phyloP scores from a whole-genome alignment of 352 stramenopile species.

The Peronospora belbahrii region DNA sequence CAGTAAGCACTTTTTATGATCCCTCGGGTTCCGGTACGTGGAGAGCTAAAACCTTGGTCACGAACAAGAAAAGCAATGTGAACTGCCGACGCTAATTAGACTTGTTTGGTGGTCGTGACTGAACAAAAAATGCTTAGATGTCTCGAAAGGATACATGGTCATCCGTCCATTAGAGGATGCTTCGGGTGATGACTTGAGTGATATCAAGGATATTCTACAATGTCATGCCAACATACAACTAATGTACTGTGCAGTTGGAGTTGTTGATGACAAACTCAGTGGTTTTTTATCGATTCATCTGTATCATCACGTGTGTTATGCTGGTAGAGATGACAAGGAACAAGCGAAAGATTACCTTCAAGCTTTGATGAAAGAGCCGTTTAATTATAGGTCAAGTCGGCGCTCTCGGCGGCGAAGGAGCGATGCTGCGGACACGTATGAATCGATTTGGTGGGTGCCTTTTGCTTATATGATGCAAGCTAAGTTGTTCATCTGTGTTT shows the following conservation, averaged over 20 bases:
- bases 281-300: too few species aligned
- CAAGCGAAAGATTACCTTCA: constrained; percentile 25
- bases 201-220: constrained; percentile 17
- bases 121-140: constrained; percentile 25
- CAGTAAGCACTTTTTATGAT: constrained; percentile 24
- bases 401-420: constrained; percentile 3
- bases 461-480: neutral
- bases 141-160: constrained; percentile 28
- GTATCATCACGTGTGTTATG: neutral
- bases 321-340: constrained; percentile 18
- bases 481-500: constrained; percentile 8
- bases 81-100: neutral
- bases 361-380: constrained; percentile 18
- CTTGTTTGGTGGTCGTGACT: neutral
- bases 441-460: neutral
- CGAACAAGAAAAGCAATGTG: neutral
- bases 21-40: constrained; percentile 12
- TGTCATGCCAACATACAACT: constrained; percentile 2
- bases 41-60: neutral
- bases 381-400: constrained; percentile 10
- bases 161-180: constrained; percentile 27
- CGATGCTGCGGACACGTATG: constrained; percentile 8
- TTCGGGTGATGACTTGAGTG: constrained; percentile 11
- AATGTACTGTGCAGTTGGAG: constrained; percentile 11
- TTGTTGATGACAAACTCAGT: neutral